Conservation (phyloP, 2,329 filamentous ascomycete genomes). For the Aspergillus sp. region DNA sequence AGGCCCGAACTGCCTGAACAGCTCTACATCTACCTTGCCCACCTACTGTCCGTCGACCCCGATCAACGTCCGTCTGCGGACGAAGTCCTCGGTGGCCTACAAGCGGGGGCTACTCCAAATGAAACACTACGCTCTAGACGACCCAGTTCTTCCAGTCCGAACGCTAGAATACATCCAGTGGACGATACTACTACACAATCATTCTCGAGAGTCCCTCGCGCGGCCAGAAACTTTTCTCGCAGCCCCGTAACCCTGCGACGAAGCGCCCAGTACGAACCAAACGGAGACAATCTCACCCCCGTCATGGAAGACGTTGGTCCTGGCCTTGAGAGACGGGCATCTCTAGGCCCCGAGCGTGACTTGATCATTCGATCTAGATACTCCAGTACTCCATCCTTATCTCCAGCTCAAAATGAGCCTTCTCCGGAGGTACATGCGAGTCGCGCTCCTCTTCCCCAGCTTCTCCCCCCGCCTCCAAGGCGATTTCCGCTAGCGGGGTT, state of each 20-base stretch:
- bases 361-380: constrained; percentile 33
- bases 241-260: constrained; percentile 23
- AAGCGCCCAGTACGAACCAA: constrained; percentile 27
- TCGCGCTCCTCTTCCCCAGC: constrained; percentile 28
- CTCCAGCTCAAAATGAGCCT: constrained; percentile 18
- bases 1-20: constrained; percentile 81
- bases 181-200: constrained; percentile 34
- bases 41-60: constrained; percentile 75
- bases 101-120: constrained; percentile 59
- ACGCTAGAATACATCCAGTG: constrained; percentile 40
- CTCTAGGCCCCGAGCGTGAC: constrained; percentile 29
- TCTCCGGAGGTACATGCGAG: constrained; percentile 15
- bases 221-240: constrained; percentile 25
- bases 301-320: constrained; percentile 12
- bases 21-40: constrained; percentile 80
- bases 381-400: constrained; percentile 24
- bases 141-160: constrained; percentile 29
- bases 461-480: constrained; percentile 43
- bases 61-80: constrained; percentile 76
- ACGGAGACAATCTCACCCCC: constrained; percentile 14
- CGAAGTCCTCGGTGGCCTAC: constrained; percentile 78
- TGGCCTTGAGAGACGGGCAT: constrained; percentile 14
- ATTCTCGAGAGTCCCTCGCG: constrained; percentile 25
- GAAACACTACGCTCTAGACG: constrained; percentile 42
- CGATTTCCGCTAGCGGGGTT: constrained; percentile 22